Base-by-base conservation (phyloP, 176 grass and related monocot species). In the Hsuehochloa calcarea region DNA sequence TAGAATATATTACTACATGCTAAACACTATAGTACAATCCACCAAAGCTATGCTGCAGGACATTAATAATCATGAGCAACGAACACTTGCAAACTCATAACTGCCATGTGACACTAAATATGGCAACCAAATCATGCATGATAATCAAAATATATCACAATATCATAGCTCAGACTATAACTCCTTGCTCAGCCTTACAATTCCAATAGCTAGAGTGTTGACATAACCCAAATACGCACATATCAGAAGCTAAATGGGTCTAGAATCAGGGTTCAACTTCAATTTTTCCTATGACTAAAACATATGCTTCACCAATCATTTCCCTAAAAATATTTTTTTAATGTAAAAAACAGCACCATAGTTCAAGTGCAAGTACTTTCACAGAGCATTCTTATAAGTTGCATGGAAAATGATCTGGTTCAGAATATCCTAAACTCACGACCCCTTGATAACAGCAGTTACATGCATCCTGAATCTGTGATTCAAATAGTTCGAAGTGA, bases 1-100 rank as follows among this genome's bases (percentile, higher is more conserved):
- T 60, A 77, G 27, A 56, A 84, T 75, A 35, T 64, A 38, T 26
- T 65, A 65, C 68, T 80, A 75, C 17, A 12, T 75, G 87, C 40
- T 35, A 35, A 85, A 51, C 69, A 80, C 72, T 3, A 14, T 10
- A 82, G 72, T 64, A 80, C 60, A 72, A 23, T 64, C 31, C 1
- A 47, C 37, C 26, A 38, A 62, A 84, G 59, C 43, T 39, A 66
- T 23, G 27, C 10, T 55, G 31, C 46, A 5, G 64, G 37, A n/a
- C 31, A 15, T 68, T 25, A 68, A 38, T 19, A 75, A 60, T 37
- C 54, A 75, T 59, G 27, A 86, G 66, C 5, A 86, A 64, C 22
- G 82, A 86, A 55, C 27, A 90, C 16, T 52, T 31, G 5, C 60
- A 41, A 44, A 43, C 22, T 63, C 29, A 25, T 45, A 85, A 77